Base-by-base conservation (phyloP, 495 filamentous ascomycete species). In the Penicillium lividum region DNA sequence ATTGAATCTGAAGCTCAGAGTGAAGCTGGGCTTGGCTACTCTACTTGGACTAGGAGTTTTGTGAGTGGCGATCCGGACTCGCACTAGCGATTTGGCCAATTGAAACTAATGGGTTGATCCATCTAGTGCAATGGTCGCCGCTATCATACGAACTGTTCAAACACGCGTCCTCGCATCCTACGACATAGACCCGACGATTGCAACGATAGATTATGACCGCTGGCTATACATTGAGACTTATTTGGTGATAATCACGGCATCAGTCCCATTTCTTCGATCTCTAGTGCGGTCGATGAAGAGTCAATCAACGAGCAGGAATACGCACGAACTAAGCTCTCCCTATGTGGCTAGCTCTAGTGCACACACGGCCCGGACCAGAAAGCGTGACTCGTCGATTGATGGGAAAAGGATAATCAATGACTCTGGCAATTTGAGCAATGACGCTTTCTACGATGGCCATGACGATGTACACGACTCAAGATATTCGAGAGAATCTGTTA, bases 41-140 rank as follows among this genome's bases (percentile, higher is more conserved):
- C 67, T 81, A 6, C 68, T 82, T 7, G 72, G 80, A 5, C 60
- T 81, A 27, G 80, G 80, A 0, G 66, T 75, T 28, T 63, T 81
- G 77, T 82, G 59, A 54, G 77, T 59, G 3, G 3, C 8, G 8
- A 29, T 27, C 22, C 44, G 7, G 13, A 9, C 7, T 25, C n/a
- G 13, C n/a, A 45, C 8, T 25, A 7, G 10, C 11, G 22, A n/a
- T 5, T 28, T 18, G 10, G 27, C 25, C n/a, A 29, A 18, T 40
- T 40, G 38, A 40, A 40, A n/a, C 15, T 40, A 40, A 40, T 7
- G 29, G 16, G 25, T 4, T 18, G 6, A 45, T 48, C 0, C 5
- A 18, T 42, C 3, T 5, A 72, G 69, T 55, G 68, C 69, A n/a
- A 72, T 72, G 69, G 51, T 58, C 34, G 69, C 69, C 3, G 68